phyloP scores from a whole-genome alignment of 2,329 filamentous ascomycete genomes.

The Daldinia eschscholtzii region DNA sequence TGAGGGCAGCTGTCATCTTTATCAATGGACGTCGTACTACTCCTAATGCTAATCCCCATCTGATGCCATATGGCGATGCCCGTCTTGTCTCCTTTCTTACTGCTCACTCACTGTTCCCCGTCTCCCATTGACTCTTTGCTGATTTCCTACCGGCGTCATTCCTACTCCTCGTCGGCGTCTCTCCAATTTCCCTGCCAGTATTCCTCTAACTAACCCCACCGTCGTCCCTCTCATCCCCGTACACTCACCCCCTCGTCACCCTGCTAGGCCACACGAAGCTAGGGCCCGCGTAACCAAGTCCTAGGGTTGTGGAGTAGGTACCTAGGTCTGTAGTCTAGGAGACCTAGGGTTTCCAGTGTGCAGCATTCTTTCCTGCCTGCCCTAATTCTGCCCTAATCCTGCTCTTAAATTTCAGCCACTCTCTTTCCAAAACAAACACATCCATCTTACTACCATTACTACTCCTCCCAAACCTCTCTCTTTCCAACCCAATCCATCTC shows the following conservation, averaged over 20 bases:
- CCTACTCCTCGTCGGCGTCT: too few relatives aligned
- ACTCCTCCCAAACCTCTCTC: not conserved
- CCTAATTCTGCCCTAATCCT: not conserved
- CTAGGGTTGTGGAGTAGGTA: not conserved
- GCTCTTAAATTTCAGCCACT: slow-evolving; percentile 4
- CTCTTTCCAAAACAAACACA: not conserved
- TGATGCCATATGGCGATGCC: not conserved
- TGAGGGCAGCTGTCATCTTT: not conserved
- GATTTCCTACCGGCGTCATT: not conserved
- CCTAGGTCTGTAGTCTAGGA: not conserved
- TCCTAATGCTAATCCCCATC: not conserved
- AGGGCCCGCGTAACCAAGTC: not conserved
- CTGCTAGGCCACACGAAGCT: not conserved
- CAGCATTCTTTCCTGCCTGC: slow-evolving; percentile 6
- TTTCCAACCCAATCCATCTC: not conserved
- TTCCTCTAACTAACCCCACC: not conserved
- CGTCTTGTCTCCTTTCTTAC: not conserved
- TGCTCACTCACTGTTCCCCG: too few relatives aligned
- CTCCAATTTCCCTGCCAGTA: not conserved
- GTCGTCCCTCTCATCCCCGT: not conserved
- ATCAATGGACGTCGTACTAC: not conserved
- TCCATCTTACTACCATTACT: not conserved
- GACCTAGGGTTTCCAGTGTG: slow-evolving; percentile 4
- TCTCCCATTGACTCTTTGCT: not conserved
- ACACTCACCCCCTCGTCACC: not conserved